Percentiles rank a stretch among this genome's conserved stretches.
Conservation (phyloP, 176 grass and related monocot species). For the Hordeum marinum region DNA sequence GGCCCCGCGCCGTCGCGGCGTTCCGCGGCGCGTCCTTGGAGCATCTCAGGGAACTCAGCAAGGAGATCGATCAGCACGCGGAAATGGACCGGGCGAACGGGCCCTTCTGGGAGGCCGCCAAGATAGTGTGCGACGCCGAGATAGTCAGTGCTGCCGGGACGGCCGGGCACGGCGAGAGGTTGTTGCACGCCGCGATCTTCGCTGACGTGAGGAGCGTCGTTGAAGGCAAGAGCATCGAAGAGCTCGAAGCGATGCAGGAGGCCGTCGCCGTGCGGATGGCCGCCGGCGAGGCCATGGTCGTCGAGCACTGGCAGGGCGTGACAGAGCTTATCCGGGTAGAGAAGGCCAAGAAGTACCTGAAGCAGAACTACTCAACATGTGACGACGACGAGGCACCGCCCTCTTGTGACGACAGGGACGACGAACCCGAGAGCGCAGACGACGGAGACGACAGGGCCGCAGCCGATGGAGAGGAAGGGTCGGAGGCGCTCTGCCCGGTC, state of each 20-base stretch:
- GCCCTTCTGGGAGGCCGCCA: conserved; percentile 36
- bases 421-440: background rate
- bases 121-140: conserved; percentile 19
- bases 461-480: background rate
- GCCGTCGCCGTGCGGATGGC: conserved; percentile 7
- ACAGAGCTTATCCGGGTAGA: background rate
- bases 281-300: conserved; percentile 19
- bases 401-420: background rate
- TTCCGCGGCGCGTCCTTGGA: conserved; percentile 15
- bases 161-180: background rate
- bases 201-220: conserved; percentile 14
- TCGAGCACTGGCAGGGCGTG: conserved; percentile 32
- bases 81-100: conserved; percentile 9
- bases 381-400: background rate
- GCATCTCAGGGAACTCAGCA: conserved; percentile 15
- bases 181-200: background rate
- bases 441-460: background rate
- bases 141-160: background rate
- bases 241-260: conserved; percentile 13
- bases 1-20: conserved; percentile 9
- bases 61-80: background rate
- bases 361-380: conserved; percentile 10
- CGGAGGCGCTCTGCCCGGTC: background rate
- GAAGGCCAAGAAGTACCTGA: conserved; percentile 37
- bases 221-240: conserved; percentile 1